A percentile compares a stretch with the other conserved stretches of the same genome.
phyloP scores from a whole-genome alignment of 1,139 yeast genomes.

The Taphrina deformans region DNA sequence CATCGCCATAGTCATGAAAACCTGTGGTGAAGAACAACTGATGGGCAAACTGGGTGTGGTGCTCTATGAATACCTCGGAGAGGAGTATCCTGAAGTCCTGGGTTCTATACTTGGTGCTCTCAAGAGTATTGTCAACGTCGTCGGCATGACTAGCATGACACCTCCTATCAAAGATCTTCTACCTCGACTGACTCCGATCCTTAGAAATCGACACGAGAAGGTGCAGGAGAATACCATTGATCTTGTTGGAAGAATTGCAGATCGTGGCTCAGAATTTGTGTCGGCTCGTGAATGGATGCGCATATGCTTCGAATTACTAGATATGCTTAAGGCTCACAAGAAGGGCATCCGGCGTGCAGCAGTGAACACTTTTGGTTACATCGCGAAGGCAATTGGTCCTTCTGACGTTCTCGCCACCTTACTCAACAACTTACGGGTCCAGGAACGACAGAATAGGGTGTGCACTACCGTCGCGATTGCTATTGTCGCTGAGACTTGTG shows the following conservation, averaged over 20 bases:
- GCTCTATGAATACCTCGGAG: constrained; percentile 89
- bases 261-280: constrained; percentile 77
- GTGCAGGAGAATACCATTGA: constrained; percentile 85
- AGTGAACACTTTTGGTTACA: constrained; percentile 84
- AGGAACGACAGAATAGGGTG: constrained; percentile 93
- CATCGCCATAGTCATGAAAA: constrained; percentile 65
- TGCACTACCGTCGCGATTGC: constrained; percentile 99
- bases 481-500: constrained; percentile 90
- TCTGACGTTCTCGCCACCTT: constrained; percentile 87
- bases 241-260: constrained; percentile 80
- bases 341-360: constrained; percentile 82
- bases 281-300: constrained; percentile 98
- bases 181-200: constrained; percentile 87
- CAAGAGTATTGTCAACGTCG: constrained; percentile 53
- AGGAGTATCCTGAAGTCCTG: constrained; percentile 88
- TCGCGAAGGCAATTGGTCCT: constrained; percentile 93
- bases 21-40: constrained; percentile 65
- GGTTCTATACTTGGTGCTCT: constrained; percentile 81
- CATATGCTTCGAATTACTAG: constrained; percentile 85
- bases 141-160: constrained; percentile 61
- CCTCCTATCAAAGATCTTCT: constrained; percentile 83
- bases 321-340: constrained; percentile 81
- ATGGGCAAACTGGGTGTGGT: constrained; percentile 70
- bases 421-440: constrained; percentile 80
- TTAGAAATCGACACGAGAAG: constrained; percentile 84